phyloP scores from a whole-genome alignment of 1,139 yeast genomes.

The Hyphopichia fennica region DNA sequence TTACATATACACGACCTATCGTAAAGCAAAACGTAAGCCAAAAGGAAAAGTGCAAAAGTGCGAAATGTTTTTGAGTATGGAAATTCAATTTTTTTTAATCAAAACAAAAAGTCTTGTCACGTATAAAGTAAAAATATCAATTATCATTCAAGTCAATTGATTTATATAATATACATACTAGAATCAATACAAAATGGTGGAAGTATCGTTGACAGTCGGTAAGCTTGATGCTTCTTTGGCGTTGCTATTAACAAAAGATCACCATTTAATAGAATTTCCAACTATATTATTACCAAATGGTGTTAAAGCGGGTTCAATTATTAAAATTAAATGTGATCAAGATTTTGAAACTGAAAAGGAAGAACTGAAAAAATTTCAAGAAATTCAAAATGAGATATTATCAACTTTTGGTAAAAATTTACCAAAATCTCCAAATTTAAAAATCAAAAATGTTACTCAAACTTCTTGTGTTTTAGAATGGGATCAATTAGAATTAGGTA shows the following conservation, averaged over 20 bases:
- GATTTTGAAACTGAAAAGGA: conserved; percentile 67
- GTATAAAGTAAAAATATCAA: background rate
- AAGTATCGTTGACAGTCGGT: conserved; percentile 92
- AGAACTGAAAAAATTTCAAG: conserved; percentile 59
- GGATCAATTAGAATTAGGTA: conserved; percentile 84
- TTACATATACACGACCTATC: too few relatives aligned
- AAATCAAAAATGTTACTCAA: conserved; percentile 80
- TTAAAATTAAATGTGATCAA: conserved; percentile 80
- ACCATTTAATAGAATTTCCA: conserved; percentile 94
- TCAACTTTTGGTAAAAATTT: conserved; percentile 68
- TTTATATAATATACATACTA: background rate
- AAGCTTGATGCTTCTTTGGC: conserved; percentile 95
- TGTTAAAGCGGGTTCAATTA: conserved; percentile 91
- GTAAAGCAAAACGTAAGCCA: too few relatives aligned
- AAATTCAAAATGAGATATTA: conserved; percentile 73
- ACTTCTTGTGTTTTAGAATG: conserved; percentile 94
- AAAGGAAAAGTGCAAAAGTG: too few relatives aligned
- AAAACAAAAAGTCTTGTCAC: background rate
- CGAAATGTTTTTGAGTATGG: background rate
- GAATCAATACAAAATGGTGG: conserved; percentile 51
- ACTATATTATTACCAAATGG: conserved; percentile 88
- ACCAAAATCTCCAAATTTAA: conserved; percentile 74
- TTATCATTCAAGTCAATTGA: background rate
- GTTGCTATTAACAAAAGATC: conserved; percentile 83
- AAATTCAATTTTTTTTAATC: background rate